Evolutionary conservation across 2,329 filamentous ascomycete species (phyloP), one percentile per base, ranked within the genome.

Genomic region (Gliomastix tumulicola): DNA sequence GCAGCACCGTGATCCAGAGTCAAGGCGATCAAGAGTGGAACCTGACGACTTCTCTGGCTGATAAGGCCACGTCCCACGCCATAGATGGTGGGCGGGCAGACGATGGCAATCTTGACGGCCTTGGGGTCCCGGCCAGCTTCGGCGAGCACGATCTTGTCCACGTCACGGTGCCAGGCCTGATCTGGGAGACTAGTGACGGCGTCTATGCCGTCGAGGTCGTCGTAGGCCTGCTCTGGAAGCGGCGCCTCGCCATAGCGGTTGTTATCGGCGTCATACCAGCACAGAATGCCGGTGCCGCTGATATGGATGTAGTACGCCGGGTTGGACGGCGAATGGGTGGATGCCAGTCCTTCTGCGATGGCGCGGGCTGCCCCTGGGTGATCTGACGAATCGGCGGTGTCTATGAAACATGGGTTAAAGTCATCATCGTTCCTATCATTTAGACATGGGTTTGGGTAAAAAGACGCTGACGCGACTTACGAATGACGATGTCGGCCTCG

Each of bases 201-300:
- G 0, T 57, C 52, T 2, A 80, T 64, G 8, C 63, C 63, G 3
- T 71, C 64, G 23, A 68, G 57, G 38, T 80, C 76, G 40, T 78
- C 54, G 44, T 71, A 77, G 4, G 65, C 54, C 38, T 68, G 69
- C 25, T 69, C 62, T 0, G 60, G 55, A 0, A 44, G 43, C 4
- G 45, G 44, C 1, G 45, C 49, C 34, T 69, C 56, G 15, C 75
- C 74, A 11, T 60, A 69, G 9, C 61, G 55, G 18, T 52, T 50
- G 1, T 55, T 51, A 17, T 62, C 57, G 17, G 60, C 55, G 42
- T 79, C 73, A 20, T 63, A 59, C 53, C 62, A 70, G 18, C 59
- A 59, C 7, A 79, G 56, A n/a, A 76, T 69, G 2, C 72, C 74
- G 0, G 74, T 74, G 1, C 75, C 74, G 4, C 68, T 68, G 0